phyloP scores from a whole-genome alignment of 2,329 filamentous ascomycete species.

The Coniella lustricola region DNA sequence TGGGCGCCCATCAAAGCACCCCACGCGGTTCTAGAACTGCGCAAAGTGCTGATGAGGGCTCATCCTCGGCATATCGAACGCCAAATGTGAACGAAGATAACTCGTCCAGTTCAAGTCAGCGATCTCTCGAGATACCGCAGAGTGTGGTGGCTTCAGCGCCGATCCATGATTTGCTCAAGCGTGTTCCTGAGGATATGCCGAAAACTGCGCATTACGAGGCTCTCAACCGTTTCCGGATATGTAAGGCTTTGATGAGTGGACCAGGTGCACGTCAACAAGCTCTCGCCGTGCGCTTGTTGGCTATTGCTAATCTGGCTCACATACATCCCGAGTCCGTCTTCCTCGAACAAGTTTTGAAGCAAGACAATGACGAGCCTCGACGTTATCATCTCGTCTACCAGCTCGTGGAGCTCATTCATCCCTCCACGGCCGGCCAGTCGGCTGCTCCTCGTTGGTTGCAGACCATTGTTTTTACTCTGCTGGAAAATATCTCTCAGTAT shows the following conservation, averaged over 20 bases:
- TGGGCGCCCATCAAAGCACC: slow-evolving; percentile 36
- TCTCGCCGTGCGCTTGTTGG: slow-evolving; percentile 73
- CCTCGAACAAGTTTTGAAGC: slow-evolving; percentile 74
- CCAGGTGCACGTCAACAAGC: slow-evolving; percentile 64
- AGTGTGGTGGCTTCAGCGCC: slow-evolving; percentile 43
- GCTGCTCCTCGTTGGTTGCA: slow-evolving; percentile 71
- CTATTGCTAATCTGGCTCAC: slow-evolving; percentile 85
- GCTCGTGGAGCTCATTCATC: slow-evolving; percentile 83
- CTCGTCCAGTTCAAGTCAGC: slow-evolving; percentile 39
- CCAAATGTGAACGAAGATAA: slow-evolving; percentile 33
- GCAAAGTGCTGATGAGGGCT: slow-evolving; percentile 34
- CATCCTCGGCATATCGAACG: slow-evolving; percentile 41
- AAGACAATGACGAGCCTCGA: slow-evolving; percentile 84
- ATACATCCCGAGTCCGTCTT: slow-evolving; percentile 80
- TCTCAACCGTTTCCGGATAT: slow-evolving; percentile 73
- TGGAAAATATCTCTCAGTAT: slow-evolving; percentile 81
- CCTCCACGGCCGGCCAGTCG: slow-evolving; percentile 61
- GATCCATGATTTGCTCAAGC: slow-evolving; percentile 50
- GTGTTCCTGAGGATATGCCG: slow-evolving; percentile 59
- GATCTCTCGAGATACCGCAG: slow-evolving; percentile 59
- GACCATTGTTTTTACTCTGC: slow-evolving; percentile 69
- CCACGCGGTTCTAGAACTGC: slow-evolving; percentile 30
- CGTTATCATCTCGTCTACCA: slow-evolving; percentile 87
- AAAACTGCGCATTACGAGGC: slow-evolving; percentile 72
- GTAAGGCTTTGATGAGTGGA: slow-evolving; percentile 68